Conservation (phyloP, 345 rosid genomes). For the Pugionium cornutum region DNA sequence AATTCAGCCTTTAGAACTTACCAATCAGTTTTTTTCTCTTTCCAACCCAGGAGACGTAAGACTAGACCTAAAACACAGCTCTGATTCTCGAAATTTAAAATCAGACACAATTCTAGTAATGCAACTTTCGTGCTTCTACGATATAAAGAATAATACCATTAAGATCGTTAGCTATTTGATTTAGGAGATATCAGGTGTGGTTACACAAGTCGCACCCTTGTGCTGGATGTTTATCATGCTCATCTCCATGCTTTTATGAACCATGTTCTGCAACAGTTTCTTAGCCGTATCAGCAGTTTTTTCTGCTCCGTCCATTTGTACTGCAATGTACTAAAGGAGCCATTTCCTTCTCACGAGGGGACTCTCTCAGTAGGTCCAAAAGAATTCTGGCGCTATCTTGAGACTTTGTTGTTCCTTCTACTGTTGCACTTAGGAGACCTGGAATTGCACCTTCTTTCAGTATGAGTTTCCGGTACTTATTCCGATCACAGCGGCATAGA, state of each 20-base stretch:
- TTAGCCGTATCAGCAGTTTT: constrained; percentile 73
- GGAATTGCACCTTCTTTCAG: constrained; percentile 81
- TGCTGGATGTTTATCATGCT: constrained; percentile 52
- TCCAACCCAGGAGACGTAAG: too few relatives aligned
- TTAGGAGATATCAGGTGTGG: constrained; percentile 35
- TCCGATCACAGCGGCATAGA: constrained; percentile 57
- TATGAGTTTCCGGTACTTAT: constrained; percentile 62
- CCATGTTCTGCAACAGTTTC: constrained; percentile 68
- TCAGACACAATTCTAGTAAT: constrained; percentile 1
- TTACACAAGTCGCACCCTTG: constrained; percentile 45
- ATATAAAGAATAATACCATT: constrained; percentile 1
- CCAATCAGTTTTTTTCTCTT: too few relatives aligned
- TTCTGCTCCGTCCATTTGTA: constrained; percentile 58
- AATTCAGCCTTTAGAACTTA: too few relatives aligned
- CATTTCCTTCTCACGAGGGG: constrained; percentile 58
- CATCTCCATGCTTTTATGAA: constrained; percentile 68
- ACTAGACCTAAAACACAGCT: too few relatives aligned
- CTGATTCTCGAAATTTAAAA: too few relatives aligned
- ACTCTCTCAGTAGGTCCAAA: constrained; percentile 67
- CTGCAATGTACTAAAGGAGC: constrained; percentile 58
- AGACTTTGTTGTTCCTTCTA: constrained; percentile 62
- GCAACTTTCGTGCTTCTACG: constrained; percentile 15
- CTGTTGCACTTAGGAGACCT: constrained; percentile 68
- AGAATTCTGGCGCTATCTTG: constrained; percentile 66
- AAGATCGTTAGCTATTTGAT: constrained; percentile 8